phyloP scores from a whole-genome alignment of 306 rosid species.

The Leucaena leucocephala region DNA sequence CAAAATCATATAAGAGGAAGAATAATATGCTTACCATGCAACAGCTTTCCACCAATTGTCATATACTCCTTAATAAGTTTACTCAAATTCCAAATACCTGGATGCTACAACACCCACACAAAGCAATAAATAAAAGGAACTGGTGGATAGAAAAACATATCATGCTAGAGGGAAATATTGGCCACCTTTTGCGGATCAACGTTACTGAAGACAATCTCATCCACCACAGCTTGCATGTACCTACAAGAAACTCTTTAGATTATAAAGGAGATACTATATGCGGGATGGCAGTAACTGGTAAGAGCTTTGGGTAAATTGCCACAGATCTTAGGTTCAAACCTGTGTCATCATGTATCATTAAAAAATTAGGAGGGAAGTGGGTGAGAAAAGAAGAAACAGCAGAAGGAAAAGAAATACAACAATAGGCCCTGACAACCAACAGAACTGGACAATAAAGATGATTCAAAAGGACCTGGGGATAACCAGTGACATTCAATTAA shows the following conservation, averaged over 20 bases:
- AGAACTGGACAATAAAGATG: conserved; percentile 13
- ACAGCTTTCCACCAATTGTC: conserved; percentile 66
- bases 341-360: background rate
- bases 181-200: conserved; percentile 75
- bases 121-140: conserved; percentile 41
- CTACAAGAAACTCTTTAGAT: conserved; percentile 46
- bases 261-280: conserved; percentile 9
- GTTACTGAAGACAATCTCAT: conserved; percentile 75
- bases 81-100: conserved; percentile 75
- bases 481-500: conserved; percentile 21
- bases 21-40: conserved; percentile 68
- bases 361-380: background rate
- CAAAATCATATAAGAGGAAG: conserved; percentile 31
- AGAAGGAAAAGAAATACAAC: conserved; percentile 22
- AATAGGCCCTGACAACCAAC: conserved; percentile 13
- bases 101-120: conserved; percentile 66
- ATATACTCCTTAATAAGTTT: conserved; percentile 77
- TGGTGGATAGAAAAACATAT: conserved; percentile 25
- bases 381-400: background rate
- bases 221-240: conserved; percentile 99
- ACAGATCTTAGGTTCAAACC: background rate
- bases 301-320: background rate
- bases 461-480: background rate
- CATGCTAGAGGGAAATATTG: conserved; percentile 21
- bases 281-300: background rate